Conservation (phyloP, 2,329 filamentous ascomycete genomes). For the Paracamarosporium sp. region DNA sequence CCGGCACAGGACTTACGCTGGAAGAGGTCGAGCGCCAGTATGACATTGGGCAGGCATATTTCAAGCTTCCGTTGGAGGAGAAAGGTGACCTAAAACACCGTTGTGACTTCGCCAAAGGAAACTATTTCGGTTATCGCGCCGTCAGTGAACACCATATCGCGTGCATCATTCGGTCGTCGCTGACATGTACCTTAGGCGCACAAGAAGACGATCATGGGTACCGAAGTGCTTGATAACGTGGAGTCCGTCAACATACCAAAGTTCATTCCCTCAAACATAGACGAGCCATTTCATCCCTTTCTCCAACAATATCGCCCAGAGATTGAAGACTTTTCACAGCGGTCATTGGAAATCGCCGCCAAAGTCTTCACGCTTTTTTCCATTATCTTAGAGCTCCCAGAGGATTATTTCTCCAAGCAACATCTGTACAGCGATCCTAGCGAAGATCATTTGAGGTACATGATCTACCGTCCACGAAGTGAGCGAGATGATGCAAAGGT, state of each 20-base stretch:
- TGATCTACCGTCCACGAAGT: constrained; percentile 52
- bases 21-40: constrained; percentile 40
- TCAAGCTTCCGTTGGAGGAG: constrained; percentile 37
- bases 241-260: constrained; percentile 43
- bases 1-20: constrained; percentile 36
- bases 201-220: constrained; percentile 41
- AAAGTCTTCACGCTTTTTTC: constrained; percentile 50
- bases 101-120: constrained; percentile 37
- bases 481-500: constrained; percentile 43
- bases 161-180: background rate
- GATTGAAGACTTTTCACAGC: constrained; percentile 36
- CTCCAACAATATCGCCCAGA: constrained; percentile 31
- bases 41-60: constrained; percentile 39
- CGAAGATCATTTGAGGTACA: constrained; percentile 52
- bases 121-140: constrained; percentile 41
- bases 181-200: constrained; percentile 22
- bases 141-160: constrained; percentile 12
- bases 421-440: constrained; percentile 46
- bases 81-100: constrained; percentile 35
- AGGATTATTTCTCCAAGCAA: constrained; percentile 45
- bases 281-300: constrained; percentile 35
- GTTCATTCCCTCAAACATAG: constrained; percentile 31
- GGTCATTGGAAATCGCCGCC: constrained; percentile 30
- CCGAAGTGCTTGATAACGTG: constrained; percentile 39
- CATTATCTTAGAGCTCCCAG: constrained; percentile 48